Evolutionary conservation across 2,329 filamentous ascomycete genomes (phyloP), one percentile per base, ranked within the genome.

Genomic region (Claviceps spartinae): DNA sequence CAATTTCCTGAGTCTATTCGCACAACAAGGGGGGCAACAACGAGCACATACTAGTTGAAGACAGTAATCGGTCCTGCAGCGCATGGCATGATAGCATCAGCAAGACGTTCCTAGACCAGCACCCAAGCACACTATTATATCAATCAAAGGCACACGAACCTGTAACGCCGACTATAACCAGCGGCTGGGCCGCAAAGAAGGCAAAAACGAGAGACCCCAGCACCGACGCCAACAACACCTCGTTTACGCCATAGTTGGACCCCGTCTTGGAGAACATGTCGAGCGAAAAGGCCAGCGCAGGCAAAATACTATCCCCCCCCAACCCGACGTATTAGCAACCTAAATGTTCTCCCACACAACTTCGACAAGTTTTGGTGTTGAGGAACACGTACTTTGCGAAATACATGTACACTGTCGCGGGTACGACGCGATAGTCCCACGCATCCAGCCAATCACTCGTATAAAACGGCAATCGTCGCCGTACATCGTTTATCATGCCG

Each of bases 211-310:
- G 80, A 5, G 87, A 78, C 2, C 85, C 89, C 7, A 95, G 72
- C 1, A 94, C 88, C 1, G 87, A 94, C 6, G 89, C 77, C 40
- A 95, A 73, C n/a, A 95, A 73, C 2, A 93, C 88, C 69, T 95
- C 89, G 64, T 95, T 95, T 53, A 95, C 88, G 49, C 89, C 88
- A 62, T 88, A 95, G 58, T 86, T 85, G 67, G 84, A 85, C 55
- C 83, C 73, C 0, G 88, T 95, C 68, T 90, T 91, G 55, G 83
- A 85, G 63, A 94, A 93, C 89, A 95, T 95, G 67, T 95, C 88
- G 50, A 95, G 75, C 1, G 87, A 93, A 69, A 95, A 95, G 47
- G 89, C 89, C 54, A 95, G 70, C 1, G 89, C 88, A 1, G 89
- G 88, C 13, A 95, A 70, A 61, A 95, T 93, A 69, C 87, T 93